Evolutionary conservation across 352 stramenopile genomes (phyloP), one percentile per base, ranked within the genome.

Genomic region (Saprolegnia diclina): DNA sequence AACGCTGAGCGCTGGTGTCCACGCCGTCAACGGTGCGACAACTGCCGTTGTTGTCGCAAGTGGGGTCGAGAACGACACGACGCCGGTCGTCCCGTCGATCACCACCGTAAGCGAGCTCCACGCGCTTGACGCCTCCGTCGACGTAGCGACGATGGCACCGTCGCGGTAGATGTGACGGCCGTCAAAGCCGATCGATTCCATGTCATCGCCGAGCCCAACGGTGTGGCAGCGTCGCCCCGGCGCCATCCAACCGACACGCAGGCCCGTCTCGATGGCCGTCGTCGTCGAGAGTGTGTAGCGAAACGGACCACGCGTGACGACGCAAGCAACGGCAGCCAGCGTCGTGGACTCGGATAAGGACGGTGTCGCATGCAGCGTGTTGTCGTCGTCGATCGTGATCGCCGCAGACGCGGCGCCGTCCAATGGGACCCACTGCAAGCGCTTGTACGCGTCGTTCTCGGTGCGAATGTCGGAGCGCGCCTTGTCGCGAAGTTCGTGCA

Each of bases 241-340:
- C 11, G 40, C 18, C n/a, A 35, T 44, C 61, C 61, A 67, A 6
- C 61, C 61, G 26, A 67, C 61, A 61, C 61, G 61, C n/a, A 67
- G 21, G 18, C 13, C 24, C 21, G 29, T 7, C 19, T 0, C 6
- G 16, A 9, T 29, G 13, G 32, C 14, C 22, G 38, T 55, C 13
- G 29, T 24, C 38, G 14, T 16, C 14, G 38, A 45, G 32, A 57
- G 7, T 16, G 7, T 16, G 16, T 16, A 57, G 52, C 7, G 7
- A 16, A 57, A 57, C 9, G 7, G 13, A 16, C 52, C 52, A 16
- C 9, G 7, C 7, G 52, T 16, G 22, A 57, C 22, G 22, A 57
- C 22, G 32, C 52, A 16, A 7, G 52, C 52, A 7, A 57, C 52
- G 32, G 52, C 52, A 16, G 52, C 52, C 52, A 57, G 32, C 9